A percentile compares a stretch with the other conserved stretches of the same genome.
Conservation (phyloP, 1,284 basidiomycete genomes). For the Apiotrichum gamsii region DNA sequence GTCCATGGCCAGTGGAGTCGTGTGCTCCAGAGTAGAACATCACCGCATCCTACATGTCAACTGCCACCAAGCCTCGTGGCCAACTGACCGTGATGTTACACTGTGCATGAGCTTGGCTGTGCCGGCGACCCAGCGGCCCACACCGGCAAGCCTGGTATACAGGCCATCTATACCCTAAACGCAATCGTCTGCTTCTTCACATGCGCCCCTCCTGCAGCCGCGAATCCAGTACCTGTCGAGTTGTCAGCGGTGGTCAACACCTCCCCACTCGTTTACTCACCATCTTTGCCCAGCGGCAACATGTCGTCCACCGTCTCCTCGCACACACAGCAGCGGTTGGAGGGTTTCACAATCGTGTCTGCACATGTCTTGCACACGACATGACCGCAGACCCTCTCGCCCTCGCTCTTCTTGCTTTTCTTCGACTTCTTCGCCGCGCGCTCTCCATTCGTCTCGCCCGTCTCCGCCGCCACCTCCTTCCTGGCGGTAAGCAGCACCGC, state of each 20-base stretch:
- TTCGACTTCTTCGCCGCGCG: constrained; percentile 28
- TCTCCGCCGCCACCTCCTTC: constrained; percentile 9
- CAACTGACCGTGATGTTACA: too few relatives aligned
- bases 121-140: too few relatives aligned
- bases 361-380: constrained; percentile 80
- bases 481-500: constrained; percentile 54
- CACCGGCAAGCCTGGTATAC: too few relatives aligned
- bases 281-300: constrained; percentile 61
- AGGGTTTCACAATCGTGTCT: constrained; percentile 67
- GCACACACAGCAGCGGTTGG: constrained; percentile 74
- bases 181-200: constrained; percentile 42
- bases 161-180: constrained; percentile 43
- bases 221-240: constrained; percentile 70
- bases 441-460: constrained; percentile 16
- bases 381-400: constrained; percentile 59
- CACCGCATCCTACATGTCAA: too few relatives aligned
- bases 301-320: constrained; percentile 51
- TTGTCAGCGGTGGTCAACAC: constrained; percentile 1
- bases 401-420: constrained; percentile 38
- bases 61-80: too few relatives aligned
- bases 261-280: constrained; percentile 50
- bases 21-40: too few relatives aligned
- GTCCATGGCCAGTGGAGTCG: too few relatives aligned
- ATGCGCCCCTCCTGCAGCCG: constrained; percentile 83
- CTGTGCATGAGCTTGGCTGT: too few relatives aligned